Percentiles rank a stretch among this genome's conserved stretches.
Evolutionary conservation across 495 filamentous ascomycete genomes (phyloP).

Genomic region (Ascobolus immersus): DNA sequence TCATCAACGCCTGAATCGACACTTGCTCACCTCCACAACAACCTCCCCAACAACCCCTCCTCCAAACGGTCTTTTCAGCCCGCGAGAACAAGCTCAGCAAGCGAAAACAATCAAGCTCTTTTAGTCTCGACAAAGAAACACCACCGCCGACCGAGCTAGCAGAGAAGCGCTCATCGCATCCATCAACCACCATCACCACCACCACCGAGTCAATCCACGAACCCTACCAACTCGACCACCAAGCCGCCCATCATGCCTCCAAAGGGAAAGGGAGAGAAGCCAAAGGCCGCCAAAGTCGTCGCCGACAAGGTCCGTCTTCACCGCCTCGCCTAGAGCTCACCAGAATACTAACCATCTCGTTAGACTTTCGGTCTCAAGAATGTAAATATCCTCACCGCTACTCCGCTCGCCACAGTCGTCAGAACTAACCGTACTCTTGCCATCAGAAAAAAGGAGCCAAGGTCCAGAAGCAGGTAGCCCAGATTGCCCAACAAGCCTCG

Average conservation of each 20-base stretch:
- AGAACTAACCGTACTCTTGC: conserved; percentile 2
- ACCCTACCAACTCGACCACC: too few relatives aligned
- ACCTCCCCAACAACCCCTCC: too few relatives aligned
- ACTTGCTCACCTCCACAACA: too few relatives aligned
- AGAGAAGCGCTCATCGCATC: too few relatives aligned
- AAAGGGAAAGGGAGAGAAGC: conserved; percentile 53
- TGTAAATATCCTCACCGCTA: conserved; percentile 21
- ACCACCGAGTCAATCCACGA: not conserved
- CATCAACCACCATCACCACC: too few relatives aligned
- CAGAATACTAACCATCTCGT: conserved; percentile 9
- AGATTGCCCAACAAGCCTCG: conserved; percentile 43
- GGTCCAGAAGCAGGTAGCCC: conserved; percentile 70
- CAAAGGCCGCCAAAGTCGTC: conserved; percentile 37
- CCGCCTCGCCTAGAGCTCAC: conserved; percentile 1
- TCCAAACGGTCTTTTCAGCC: too few relatives aligned
- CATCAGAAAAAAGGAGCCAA: conserved; percentile 67
- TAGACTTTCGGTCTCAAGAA: conserved; percentile 98
- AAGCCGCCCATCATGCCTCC: conserved; percentile 54
- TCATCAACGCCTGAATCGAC: too few relatives aligned
- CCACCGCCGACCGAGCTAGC: too few relatives aligned
- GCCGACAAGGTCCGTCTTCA: conserved; percentile 47
- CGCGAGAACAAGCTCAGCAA: too few relatives aligned
- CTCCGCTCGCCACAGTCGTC: conserved; percentile 7
- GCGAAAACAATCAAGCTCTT: too few relatives aligned
- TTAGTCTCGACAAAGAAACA: too few relatives aligned